Base-by-base conservation (phyloP, 2,329 filamentous ascomycete species). In the Fusarium sp. region DNA sequence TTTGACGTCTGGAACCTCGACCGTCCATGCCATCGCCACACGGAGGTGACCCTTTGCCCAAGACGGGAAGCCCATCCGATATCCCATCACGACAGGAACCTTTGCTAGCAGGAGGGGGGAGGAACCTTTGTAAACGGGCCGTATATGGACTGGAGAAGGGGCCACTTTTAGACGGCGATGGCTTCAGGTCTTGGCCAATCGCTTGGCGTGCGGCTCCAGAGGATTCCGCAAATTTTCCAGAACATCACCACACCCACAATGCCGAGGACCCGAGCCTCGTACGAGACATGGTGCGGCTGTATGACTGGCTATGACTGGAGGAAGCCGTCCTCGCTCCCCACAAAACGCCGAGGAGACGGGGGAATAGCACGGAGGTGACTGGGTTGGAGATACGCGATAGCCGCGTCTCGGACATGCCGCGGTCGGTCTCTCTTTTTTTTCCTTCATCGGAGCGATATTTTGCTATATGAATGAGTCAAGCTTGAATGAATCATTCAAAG, bases 251-350 rank as follows among this genome's bases (percentile, higher is more conserved):
- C 65, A 56, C 45, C 71, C 65, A 47, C 56, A 22, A 59, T 64
- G 74, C 76, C 76, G 76, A 75, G 59, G 66, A 71, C 34, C 74
- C 76, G 76, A 72, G 27, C 14, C 67, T 78, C 76, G 74, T 77
- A 73, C 76, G 74, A 75, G 70, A 58, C 16, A 62, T 58, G 27
- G 72, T 72, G 47, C 27, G 65, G 40, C 47, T 64, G 47, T 18
- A n/a, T 31, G 38, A 62, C 72, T 75, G 72, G 72, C 62, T n/a
- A n/a, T 31, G 38, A 62, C 72, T 75, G 72, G 72, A 64, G 56
- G 37, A 20, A 38, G 16, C 37, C 27, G 18, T 29, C 22, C 34
- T 52, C 40, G 71, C 64, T 65, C 71, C 65, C 72, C 72, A 72
- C 62, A 74, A 56, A 57, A 54, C 61, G 57, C 72, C 72, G 69